Percentiles rank a stretch among this genome's conserved stretches.
Evolutionary conservation across 805 yeast species (phyloP).

Genomic region (Cyberlindnera mrakii): DNA sequence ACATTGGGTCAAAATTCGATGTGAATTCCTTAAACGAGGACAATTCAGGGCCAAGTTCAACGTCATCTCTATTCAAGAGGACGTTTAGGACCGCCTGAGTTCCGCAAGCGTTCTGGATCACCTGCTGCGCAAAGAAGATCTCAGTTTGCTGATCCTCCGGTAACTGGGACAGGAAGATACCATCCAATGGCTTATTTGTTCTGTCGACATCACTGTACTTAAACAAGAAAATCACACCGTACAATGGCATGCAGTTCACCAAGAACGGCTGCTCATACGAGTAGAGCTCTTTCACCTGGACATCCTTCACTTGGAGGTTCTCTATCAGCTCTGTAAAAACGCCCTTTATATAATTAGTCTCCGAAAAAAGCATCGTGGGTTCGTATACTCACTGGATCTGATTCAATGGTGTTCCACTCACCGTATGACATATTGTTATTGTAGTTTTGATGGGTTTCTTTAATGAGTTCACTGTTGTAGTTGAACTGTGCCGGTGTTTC

Average conservation of each 20-base stretch:
- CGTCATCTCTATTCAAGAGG: slow-evolving; percentile 36
- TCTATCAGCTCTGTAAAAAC: slow-evolving; percentile 61
- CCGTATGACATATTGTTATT: slow-evolving; percentile 9
- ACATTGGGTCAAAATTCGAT: slow-evolving; percentile 45
- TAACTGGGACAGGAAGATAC: slow-evolving; percentile 31
- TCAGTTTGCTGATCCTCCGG: slow-evolving; percentile 19
- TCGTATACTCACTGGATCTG: slow-evolving; percentile 41
- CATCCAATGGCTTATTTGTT: slow-evolving; percentile 33
- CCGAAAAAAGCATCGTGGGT: not conserved
- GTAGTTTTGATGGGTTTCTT: too few species aligned
- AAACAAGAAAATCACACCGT: slow-evolving; percentile 59
- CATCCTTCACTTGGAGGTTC: slow-evolving; percentile 42
- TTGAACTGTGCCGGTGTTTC: too few species aligned
- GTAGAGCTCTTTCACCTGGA: slow-evolving; percentile 54
- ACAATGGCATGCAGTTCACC: slow-evolving; percentile 33
- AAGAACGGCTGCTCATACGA: slow-evolving; percentile 42
- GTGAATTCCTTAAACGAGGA: slow-evolving; percentile 43
- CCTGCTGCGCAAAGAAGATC: slow-evolving; percentile 58
- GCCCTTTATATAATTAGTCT: slow-evolving; percentile 30
- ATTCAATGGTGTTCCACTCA: slow-evolving; percentile 58
- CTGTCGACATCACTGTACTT: slow-evolving; percentile 45
- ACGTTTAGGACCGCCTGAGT: slow-evolving; percentile 63
- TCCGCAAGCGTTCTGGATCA: slow-evolving; percentile 67
- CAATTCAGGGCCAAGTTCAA: slow-evolving; percentile 46
- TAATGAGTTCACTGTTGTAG: too few species aligned